These are phyloP conservation scores for Truncatella angustata DNA, from an alignment of 2,329 filamentous ascomycete species.

Conservation along the genomic window DNA sequence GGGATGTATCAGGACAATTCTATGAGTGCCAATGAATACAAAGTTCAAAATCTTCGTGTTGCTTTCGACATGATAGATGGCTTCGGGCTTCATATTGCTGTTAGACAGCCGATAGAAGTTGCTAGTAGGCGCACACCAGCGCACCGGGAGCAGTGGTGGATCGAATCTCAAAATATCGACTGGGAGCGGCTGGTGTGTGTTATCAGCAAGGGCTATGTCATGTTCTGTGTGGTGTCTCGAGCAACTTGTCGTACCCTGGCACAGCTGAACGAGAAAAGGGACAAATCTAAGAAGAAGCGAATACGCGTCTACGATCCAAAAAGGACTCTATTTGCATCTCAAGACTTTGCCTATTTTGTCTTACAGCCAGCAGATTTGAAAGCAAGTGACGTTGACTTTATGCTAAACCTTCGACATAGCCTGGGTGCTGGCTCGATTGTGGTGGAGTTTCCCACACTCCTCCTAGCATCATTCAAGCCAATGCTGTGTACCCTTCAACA, in stretches of 20 bases:
- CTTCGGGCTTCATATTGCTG: neutral
- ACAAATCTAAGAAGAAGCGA: slow-evolving; percentile 1
- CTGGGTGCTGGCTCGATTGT: slow-evolving; percentile 29
- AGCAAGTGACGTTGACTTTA: slow-evolving; percentile 10
- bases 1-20: neutral
- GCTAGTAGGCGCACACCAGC: neutral
- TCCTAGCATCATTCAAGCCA: slow-evolving; percentile 56
- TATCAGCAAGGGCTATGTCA: neutral
- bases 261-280: neutral
- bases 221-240: slow-evolving; percentile 1
- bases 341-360: neutral
- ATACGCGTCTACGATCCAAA: neutral
- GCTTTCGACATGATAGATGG: neutral
- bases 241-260: neutral
- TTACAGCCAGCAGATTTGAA: slow-evolving; percentile 24
- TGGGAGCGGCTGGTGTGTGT: neutral
- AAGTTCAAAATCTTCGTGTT: neutral
- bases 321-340: neutral
- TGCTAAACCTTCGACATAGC: neutral
- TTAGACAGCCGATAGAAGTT: neutral
- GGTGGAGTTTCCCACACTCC: slow-evolving; percentile 60
- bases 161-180: neutral
- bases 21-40: neutral
- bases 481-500: slow-evolving; percentile 54
- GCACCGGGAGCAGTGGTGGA: slow-evolving; percentile 5